Evolutionary conservation across 176 grass and related monocot species (phyloP).

Genomic region (Themeda triandra): DNA sequence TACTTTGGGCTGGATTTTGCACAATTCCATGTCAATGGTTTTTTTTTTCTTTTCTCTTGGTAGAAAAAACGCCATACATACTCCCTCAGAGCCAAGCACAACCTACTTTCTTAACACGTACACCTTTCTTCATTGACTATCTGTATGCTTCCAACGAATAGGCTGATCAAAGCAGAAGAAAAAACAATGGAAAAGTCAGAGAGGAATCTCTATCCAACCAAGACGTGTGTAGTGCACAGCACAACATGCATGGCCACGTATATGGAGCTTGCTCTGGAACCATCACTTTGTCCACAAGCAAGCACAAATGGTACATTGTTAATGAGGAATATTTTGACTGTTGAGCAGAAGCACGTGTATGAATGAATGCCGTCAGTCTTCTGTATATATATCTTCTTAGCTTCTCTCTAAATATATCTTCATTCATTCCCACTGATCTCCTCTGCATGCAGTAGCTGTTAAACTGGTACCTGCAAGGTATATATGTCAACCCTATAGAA

Average conservation of each 20-base stretch:
- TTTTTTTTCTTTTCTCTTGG: no score
- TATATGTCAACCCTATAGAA: background rate
- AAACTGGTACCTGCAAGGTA: background rate
- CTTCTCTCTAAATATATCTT: background rate
- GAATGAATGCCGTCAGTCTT: background rate
- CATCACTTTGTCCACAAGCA: background rate
- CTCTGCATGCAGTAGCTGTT: no score
- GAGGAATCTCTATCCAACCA: background rate
- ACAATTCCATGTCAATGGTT: no score
- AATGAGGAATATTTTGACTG: background rate
- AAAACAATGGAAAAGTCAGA: background rate
- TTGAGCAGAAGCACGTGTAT: background rate
- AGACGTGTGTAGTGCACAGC: background rate
- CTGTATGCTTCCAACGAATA: background rate
- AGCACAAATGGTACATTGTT: background rate
- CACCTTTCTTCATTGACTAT: background rate
- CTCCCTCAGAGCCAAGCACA: background rate
- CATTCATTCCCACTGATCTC: background rate
- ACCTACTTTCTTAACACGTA: background rate
- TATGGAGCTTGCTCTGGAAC: background rate
- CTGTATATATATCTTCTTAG: background rate
- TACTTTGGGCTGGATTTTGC: no score
- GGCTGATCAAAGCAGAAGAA: background rate
- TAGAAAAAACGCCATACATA: background rate
- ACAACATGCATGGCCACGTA: slow-evolving; percentile 7